Evolutionary conservation across 2,329 filamentous ascomycete genomes (phyloP), one percentile per base, ranked within the genome.

Genomic region (Arthrobotrys iridis): DNA sequence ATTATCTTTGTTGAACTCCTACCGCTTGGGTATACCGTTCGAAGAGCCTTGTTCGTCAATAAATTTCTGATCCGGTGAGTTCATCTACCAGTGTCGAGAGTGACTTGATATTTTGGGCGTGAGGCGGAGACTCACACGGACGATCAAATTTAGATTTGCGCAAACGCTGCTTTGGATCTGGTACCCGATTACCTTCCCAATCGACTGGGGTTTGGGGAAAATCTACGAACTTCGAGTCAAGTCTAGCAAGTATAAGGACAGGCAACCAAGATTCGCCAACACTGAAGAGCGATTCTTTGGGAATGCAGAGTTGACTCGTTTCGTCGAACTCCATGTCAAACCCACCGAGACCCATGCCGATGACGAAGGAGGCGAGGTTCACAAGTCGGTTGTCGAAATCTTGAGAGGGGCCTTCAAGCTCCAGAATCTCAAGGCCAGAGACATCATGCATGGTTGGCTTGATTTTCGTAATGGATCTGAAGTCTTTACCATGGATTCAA

Each of bases 1-100:
- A 67, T 74, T 13, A 13, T 74, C 5, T 74, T 74, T 28, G 70
- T 74, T 15, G 70, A 74, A 35, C 62, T 74, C 13, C 28, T 74
- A 8, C 70, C 70, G 4, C 52, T 74, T 6, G 70, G 52, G 10
- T 74, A 74, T 46, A 74, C 62, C 4, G 62, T 74, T 37, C 28
- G 62, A 35, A 66, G 33, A 30, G 50, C 50, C 18, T 41, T 74
- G 3, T 74, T 74, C 43, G 62, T 74, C 41, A 67, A 62, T 28
- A 41, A 24, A 18, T 67, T 67, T 13, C 52, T 74, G 28, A 74
- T 74, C 7, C 43, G 45, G 70, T 74, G 26, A 67, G 62, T 70
- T 30, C 30, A 18, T 20, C 8, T 22, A 13, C 13, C 13, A 13
- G 43, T 43, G 13, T 30, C 45, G 35, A 18, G 15, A 24, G 24